Base-by-base conservation (phyloP, 2,329 filamentous ascomycete species). In the Plenodomus lindquistii region DNA sequence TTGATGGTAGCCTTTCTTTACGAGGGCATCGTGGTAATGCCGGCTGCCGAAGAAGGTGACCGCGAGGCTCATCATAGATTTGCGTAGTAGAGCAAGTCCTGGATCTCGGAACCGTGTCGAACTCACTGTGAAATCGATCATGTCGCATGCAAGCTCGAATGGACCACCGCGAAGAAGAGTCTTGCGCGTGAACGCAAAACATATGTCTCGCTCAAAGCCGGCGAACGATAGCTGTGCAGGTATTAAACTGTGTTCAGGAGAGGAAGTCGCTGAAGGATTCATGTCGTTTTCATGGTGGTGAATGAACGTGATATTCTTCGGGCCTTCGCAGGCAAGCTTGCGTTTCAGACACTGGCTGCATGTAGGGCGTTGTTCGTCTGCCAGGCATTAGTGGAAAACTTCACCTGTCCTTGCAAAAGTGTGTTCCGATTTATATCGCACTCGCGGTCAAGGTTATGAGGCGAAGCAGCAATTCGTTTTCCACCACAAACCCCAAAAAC, bases 1-100 rank as follows among this genome's bases (percentile, higher is more conserved):
- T 8, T 58, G 42, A 7, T 31, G 16, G 20, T 66, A 65, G 9
- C 65, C 63, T 22, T 50, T 50, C 9, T 47, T 52, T 9, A 46
- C 59, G 3, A 67, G 57, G 2, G 50, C 40, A 2, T 36, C 41
- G 27, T 62, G 55, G 5, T 52, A 51, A 42, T 69, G 57, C 27
- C 65, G 63, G 36, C 46, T 61, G 3, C 65, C 65, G 40, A 61
- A 69, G 40, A 65, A 66, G 0, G 61, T 56, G 4, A 59, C 47
- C 1, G 64, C 50, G 3, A 69, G 56, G 42, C 62, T 63, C 13
- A 65, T 38, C 15, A 67, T 52, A 0, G 63, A 52, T 16, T 58
- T 57, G 5, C 58, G 57, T 13, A 69, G 55, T 2, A 69, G 41
- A 21, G 41, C 42, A 15, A 63, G 44, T 8, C 55, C 58, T 15